Evolutionary conservation across 306 rosid genomes (phyloP), one percentile per base, ranked within the genome.

Genomic region (Dicorynia guianensis): DNA sequence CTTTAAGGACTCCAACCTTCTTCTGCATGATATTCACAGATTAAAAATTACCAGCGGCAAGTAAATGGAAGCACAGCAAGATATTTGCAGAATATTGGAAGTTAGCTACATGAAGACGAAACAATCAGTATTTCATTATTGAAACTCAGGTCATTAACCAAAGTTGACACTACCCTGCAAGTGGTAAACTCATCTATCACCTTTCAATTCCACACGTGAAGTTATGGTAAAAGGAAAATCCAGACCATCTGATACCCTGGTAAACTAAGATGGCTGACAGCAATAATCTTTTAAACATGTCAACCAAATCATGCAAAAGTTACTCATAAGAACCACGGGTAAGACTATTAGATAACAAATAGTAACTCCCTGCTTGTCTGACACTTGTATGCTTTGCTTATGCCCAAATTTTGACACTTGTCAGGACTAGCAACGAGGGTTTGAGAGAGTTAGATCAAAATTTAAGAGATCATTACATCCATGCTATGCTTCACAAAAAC

Each of bases 1-100:
- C 79, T 88, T 95, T 75, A 95, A 78, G 73, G 85, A 85, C 75
- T 92, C 89, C 88, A 92, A 77, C 79, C 96, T 86, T 25, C 30
- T 25, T 79, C 98, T 92, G 87, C 84, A 81, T 48, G n/a, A 67
- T 49, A 81, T 46, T 47, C 17, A 66, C 8, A 71, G 30, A 36
- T 44, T 59, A 59, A 39, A 71, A 47, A 67, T 18, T 47, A 63
- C 11, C 57, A 75, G 49, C 39, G 65, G 57, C 55, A 81, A 54
- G 73, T 36, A 69, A 62, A 46, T 54, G 43, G 57, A 67, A 60
- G 53, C 36, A 50, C 6, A 71, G 15, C 52, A 43, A 30, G 18
- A 42, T 33, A 39, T 17, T 61, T 15, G 74, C 39, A 83, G 33
- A n/a, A 63, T 33, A 64, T 44, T 36, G 56, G 33, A 17, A 74